These are phyloP conservation scores for Davidsoniella eucalypti DNA, from an alignment of 2,329 filamentous ascomycete species.

Conservation along the genomic window DNA sequence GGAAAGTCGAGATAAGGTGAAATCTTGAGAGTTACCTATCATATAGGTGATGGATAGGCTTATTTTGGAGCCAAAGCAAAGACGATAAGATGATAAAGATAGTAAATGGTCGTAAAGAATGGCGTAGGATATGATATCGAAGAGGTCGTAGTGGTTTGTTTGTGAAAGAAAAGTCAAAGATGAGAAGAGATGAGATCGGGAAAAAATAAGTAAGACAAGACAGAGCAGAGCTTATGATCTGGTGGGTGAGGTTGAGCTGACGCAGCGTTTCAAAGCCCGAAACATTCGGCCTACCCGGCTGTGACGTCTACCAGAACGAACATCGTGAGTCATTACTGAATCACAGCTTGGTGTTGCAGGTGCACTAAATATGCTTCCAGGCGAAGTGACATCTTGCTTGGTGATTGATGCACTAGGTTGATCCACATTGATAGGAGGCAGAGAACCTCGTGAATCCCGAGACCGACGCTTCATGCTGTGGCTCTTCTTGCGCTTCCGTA, in stretches of 20 bases:
- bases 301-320: neutral
- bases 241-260: neutral
- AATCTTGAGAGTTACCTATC: no score
- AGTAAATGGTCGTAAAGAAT: neutral
- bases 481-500: conserved; percentile 3
- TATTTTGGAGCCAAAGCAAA: no score
- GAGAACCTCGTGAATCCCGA: neutral
- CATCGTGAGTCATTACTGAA: neutral
- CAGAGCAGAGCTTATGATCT: neutral
- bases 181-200: neutral
- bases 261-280: conserved; percentile 5
- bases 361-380: neutral
- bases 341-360: neutral
- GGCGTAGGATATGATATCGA: neutral
- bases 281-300: conserved; percentile 3
- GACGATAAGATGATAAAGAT: neutral
- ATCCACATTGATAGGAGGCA: neutral
- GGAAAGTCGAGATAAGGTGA: neutral
- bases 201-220: neutral
- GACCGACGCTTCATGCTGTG: neutral
- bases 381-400: neutral
- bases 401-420: neutral
- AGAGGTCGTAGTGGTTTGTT: neutral
- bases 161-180: neutral
- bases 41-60: no score